Conservation (phyloP, 1,139 yeast species). For the Yamadazyma sp. region DNA sequence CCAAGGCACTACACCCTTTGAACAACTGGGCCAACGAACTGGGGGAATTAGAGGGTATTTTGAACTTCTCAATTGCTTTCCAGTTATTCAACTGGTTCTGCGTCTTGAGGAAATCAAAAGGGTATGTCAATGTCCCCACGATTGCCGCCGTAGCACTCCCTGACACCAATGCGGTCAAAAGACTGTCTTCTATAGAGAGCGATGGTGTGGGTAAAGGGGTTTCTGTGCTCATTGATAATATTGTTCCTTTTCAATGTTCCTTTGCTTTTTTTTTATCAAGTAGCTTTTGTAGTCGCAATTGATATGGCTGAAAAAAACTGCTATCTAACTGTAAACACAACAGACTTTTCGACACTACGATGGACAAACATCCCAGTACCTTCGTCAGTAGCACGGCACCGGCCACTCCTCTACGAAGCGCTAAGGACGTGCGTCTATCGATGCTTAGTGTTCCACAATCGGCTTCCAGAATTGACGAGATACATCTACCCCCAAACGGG, state of each 20-base stretch:
- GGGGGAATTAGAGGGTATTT: slow-evolving; percentile 41
- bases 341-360: neutral
- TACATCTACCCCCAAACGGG: slow-evolving; percentile 30
- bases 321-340: neutral
- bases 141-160: slow-evolving; percentile 76
- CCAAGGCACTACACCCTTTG: slow-evolving; percentile 77
- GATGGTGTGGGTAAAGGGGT: neutral
- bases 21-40: slow-evolving; percentile 47
- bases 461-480: slow-evolving; percentile 10
- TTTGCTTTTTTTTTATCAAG: neutral
- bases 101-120: slow-evolving; percentile 81
- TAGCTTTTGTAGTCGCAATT: neutral
- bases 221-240: neutral
- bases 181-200: slow-evolving; percentile 23
- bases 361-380: neutral
- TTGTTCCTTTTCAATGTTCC: neutral
- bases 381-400: slow-evolving; percentile 7
- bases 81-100: slow-evolving; percentile 59
- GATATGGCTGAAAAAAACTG: too few species aligned
- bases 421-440: neutral
- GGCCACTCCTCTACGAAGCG: slow-evolving; percentile 8
- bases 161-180: slow-evolving; percentile 66
- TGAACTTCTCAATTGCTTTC: slow-evolving; percentile 35
- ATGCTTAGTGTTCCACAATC: slow-evolving; percentile 4
- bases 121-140: slow-evolving; percentile 74